A percentile compares a stretch with the other conserved stretches of the same genome.
Conservation (phyloP, 2,329 filamentous ascomycete genomes). For the Aspergillus ochraceoroseus region DNA sequence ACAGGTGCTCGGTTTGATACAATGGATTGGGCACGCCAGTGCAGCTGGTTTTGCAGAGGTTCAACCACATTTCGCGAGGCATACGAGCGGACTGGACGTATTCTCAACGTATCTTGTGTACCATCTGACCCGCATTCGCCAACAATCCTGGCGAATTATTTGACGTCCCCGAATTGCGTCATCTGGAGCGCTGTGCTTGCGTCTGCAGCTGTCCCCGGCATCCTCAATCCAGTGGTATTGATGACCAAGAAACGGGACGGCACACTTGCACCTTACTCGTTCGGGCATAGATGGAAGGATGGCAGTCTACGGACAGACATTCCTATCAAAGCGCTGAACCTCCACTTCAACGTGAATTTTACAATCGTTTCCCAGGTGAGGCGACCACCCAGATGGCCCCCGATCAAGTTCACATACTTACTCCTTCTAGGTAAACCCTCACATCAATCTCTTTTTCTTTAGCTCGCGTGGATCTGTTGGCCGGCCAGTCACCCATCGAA, state of each 20-base stretch:
- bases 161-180: slow-evolving; percentile 92
- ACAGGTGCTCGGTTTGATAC: slow-evolving; percentile 94
- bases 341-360: slow-evolving; percentile 98
- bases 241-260: slow-evolving; percentile 80
- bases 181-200: slow-evolving; percentile 97
- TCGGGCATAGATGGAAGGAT: slow-evolving; percentile 99
- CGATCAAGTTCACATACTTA: slow-evolving; percentile 25
- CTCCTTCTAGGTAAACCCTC: slow-evolving; percentile 71
- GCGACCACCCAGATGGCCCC: not conserved
- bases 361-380: slow-evolving; percentile 67
- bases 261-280: slow-evolving; percentile 79
- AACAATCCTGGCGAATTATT: slow-evolving; percentile 88
- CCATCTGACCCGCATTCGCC: slow-evolving; percentile 92
- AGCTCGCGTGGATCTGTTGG: slow-evolving; percentile 87
- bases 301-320: slow-evolving; percentile 92
- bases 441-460: slow-evolving; percentile 99
- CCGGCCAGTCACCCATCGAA: slow-evolving; percentile 86
- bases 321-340: slow-evolving; percentile 84
- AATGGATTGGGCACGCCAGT: slow-evolving; percentile 79
- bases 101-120: slow-evolving; percentile 92
- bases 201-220: slow-evolving; percentile 91
- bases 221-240: slow-evolving; percentile 89
- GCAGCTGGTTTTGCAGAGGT: slow-evolving; percentile 84
- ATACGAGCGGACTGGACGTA: slow-evolving; percentile 86
- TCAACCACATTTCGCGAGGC: slow-evolving; percentile 93